Evolutionary conservation across 2,329 filamentous ascomycete species (phyloP).

Genomic region (Zymoseptoria brevis): DNA sequence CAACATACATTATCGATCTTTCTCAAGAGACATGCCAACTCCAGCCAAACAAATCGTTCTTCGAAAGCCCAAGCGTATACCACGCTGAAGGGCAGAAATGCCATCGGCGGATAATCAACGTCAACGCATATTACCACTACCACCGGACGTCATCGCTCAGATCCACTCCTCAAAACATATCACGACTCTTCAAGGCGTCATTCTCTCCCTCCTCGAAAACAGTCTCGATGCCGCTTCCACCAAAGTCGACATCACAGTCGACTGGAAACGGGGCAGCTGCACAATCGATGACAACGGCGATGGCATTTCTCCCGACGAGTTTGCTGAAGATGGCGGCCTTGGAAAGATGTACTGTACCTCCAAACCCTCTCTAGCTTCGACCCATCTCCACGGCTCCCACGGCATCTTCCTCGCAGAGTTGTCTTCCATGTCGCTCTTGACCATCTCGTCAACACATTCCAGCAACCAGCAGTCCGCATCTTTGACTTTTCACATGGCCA

Average conservation of each 20-base stretch:
- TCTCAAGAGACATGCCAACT: not conserved
- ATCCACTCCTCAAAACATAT: slow-evolving; percentile 81
- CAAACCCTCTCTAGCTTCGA: slow-evolving; percentile 45
- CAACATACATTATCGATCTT: not conserved
- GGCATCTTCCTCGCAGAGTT: slow-evolving; percentile 74
- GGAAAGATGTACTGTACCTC: slow-evolving; percentile 66
- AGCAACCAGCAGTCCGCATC: slow-evolving; percentile 53
- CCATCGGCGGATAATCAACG: not conserved
- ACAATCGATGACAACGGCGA: slow-evolving; percentile 74
- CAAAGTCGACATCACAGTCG: slow-evolving; percentile 61
- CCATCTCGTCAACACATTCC: slow-evolving; percentile 63
- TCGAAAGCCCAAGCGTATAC: not conserved
- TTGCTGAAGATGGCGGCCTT: slow-evolving; percentile 60
- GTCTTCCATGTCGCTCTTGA: slow-evolving; percentile 65
- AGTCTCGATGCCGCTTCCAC: slow-evolving; percentile 70
- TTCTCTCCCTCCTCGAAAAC: slow-evolving; percentile 70
- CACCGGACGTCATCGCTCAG: slow-evolving; percentile 42
- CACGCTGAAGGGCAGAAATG: not conserved
- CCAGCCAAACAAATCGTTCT: not conserved
- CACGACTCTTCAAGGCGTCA: slow-evolving; percentile 62
- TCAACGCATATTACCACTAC: slow-evolving; percentile 22
- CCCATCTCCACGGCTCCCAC: slow-evolving; percentile 52
- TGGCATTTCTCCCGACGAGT: slow-evolving; percentile 69
- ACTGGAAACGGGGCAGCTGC: slow-evolving; percentile 69
- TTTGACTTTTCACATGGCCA: slow-evolving; percentile 63